Conservation (phyloP, 2,329 filamentous ascomycete species). For the Aspergillus candidus region DNA sequence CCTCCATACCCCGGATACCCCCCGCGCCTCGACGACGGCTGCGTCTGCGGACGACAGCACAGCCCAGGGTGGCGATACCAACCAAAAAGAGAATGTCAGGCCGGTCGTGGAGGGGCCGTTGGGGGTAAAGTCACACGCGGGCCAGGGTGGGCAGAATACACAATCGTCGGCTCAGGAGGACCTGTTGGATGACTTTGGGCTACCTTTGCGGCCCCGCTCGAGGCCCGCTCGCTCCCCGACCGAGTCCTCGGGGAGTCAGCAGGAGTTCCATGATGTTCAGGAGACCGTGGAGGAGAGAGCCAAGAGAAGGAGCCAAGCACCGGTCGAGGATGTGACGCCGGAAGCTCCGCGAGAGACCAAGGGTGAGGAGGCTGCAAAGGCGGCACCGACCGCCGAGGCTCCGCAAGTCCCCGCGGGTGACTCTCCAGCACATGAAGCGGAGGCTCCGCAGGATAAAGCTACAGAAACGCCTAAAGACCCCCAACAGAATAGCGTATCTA, state of each 20-base stretch:
- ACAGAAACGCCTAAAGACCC: neutral
- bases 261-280: constrained; percentile 18
- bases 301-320: neutral
- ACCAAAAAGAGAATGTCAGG: constrained; percentile 14
- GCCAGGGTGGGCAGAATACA: constrained; percentile 3
- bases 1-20: constrained; percentile 7
- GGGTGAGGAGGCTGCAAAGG: neutral
- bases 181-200: constrained; percentile 35
- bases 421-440: neutral
- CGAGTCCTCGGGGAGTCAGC: constrained; percentile 12
- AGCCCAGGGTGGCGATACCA: constrained; percentile 7
- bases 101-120: constrained; percentile 2
- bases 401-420: constrained; percentile 4
- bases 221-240: constrained; percentile 11
- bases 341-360: neutral
- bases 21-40: constrained; percentile 11
- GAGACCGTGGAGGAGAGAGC: constrained; percentile 5
- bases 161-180: constrained; percentile 11
- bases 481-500: constrained; percentile 4
- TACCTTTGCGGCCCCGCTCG: constrained; percentile 29
- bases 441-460: neutral
- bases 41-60: constrained; percentile 5
- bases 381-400: constrained; percentile 1
- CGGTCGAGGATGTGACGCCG: neutral
- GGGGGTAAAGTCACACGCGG: constrained; percentile 2